Percentiles rank a stretch among this genome's conserved stretches.
Evolutionary conservation across 495 filamentous ascomycete genomes (phyloP).

Genomic region (Hypoxylon intermedium): DNA sequence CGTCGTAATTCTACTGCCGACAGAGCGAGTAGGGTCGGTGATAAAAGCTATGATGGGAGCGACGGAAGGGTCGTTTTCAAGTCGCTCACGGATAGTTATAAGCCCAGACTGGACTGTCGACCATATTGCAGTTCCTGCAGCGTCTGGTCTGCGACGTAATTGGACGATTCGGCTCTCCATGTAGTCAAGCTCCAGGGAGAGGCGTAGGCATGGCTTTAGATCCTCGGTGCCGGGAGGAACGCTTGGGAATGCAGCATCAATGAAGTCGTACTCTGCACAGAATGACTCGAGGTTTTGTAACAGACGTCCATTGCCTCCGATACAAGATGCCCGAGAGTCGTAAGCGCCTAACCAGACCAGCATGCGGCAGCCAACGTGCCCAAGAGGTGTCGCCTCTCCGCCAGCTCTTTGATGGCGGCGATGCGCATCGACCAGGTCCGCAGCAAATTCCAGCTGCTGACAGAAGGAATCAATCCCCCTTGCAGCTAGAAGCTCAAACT

Average conservation of each 20-base stretch:
- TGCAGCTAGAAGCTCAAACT: constrained; percentile 24
- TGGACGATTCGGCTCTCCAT: constrained; percentile 26
- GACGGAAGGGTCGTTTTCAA: constrained; percentile 16
- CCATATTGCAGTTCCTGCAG: constrained; percentile 7
- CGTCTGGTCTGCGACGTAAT: constrained; percentile 2
- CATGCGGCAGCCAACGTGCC: constrained; percentile 24
- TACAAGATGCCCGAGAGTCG: constrained; percentile 16
- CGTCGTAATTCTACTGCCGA: constrained; percentile 21
- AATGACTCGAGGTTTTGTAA: constrained; percentile 23
- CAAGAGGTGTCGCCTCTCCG: constrained; percentile 22
- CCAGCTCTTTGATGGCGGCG: constrained; percentile 18
- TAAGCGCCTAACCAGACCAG: constrained; percentile 30
- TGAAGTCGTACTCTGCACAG: constrained; percentile 25
- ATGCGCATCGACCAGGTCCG: constrained; percentile 25
- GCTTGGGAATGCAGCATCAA: constrained; percentile 22
- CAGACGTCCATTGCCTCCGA: constrained; percentile 24
- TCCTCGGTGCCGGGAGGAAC: constrained; percentile 15
- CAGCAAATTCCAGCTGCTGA: constrained; percentile 23
- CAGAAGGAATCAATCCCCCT: constrained; percentile 16
- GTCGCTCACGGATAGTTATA: constrained; percentile 8
- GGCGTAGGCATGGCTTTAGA: constrained; percentile 19
- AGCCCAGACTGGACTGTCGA: constrained; percentile 16
- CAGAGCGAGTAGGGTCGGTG: constrained; percentile 8
- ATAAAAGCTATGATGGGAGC: constrained; percentile 20
- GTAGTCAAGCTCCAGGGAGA: constrained; percentile 24